Evolutionary conservation across 2,329 filamentous ascomycete genomes (phyloP).

Genomic region (Colletotrichum sp.): DNA sequence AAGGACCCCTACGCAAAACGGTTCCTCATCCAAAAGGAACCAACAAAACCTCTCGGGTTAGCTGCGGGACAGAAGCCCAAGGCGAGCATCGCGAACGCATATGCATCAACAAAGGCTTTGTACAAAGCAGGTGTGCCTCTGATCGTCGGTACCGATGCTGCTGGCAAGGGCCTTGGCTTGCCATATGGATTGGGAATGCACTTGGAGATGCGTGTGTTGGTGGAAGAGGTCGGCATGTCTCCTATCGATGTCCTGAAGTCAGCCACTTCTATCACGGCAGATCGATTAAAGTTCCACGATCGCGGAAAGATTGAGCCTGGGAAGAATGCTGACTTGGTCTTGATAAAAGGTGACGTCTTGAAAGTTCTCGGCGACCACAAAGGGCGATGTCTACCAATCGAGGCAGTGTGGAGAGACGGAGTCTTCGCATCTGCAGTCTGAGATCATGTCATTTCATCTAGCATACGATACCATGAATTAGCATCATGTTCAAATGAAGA

Average conservation of each 20-base stretch:
- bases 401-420: too few relatives aligned
- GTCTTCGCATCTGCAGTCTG: too few relatives aligned
- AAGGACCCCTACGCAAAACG: conserved; percentile 9
- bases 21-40: background rate
- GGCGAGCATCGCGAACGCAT: conserved; percentile 18
- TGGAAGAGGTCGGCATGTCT: conserved; percentile 18
- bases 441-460: too few relatives aligned
- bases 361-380: background rate
- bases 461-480: too few relatives aligned
- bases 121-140: conserved; percentile 17
- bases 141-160: conserved; percentile 22
- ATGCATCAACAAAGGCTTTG: conserved; percentile 16
- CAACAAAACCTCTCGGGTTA: background rate
- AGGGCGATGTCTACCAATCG: too few relatives aligned
- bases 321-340: conserved; percentile 18
- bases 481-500: too few relatives aligned
- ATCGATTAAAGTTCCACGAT: conserved; percentile 16
- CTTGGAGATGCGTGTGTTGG: conserved; percentile 20
- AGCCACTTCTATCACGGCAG: conserved; percentile 18
- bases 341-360: conserved; percentile 20
- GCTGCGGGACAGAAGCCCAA: background rate
- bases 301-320: conserved; percentile 12
- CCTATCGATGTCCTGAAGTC: conserved; percentile 20
- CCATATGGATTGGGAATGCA: conserved; percentile 19
- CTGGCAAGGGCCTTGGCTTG: conserved; percentile 10